Evolutionary conservation across 139 green algal species (phyloP), one percentile per base, ranked within the genome.

Genomic region (Closterium sp.): DNA sequence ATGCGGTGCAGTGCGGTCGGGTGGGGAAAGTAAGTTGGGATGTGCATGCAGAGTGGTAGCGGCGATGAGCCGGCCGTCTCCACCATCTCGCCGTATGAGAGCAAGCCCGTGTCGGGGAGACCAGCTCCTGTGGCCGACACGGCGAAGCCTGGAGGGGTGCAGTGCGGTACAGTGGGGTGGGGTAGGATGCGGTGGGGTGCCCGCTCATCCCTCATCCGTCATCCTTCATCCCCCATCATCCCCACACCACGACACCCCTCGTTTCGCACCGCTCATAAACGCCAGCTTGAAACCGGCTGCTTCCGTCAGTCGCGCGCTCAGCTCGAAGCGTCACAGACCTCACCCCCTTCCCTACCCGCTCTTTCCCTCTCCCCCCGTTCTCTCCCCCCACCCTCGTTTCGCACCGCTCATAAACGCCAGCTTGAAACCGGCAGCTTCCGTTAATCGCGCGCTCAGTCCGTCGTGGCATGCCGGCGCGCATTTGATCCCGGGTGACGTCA

Each of bases 331-430:
- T n/a, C n/a, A n/a, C n/a, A n/a, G n/a, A n/a, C n/a, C n/a, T n/a
- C n/a, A n/a, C n/a, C n/a, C n/a, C n/a, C n/a, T n/a, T n/a, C n/a
- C n/a, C n/a, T n/a, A n/a, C n/a, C n/a, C n/a, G n/a, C n/a, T n/a
- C n/a, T n/a, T n/a, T n/a, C n/a, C n/a, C n/a, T n/a, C n/a, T n/a
- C n/a, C n/a, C n/a, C n/a, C n/a, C n/a, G n/a, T n/a, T n/a, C n/a
- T n/a, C n/a, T n/a, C n/a, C n/a, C n/a, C n/a, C n/a, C n/a, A n/a
- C 19, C 62, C 62, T 24, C 62, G 19, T 27, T 24, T 89, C 89
- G 27, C 73, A 93, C 91, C 92, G 85, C 91, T 94, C 94, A 95
- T 95, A n/a, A 95, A 93, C n/a, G 94, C 38, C 10, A 96, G 24
- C 29, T 38, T 31, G 91, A 95, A 95, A 17, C 93, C 93, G 17